Base-by-base conservation (phyloP, 2,329 filamentous ascomycete species). In the Clarireedia paspali region DNA sequence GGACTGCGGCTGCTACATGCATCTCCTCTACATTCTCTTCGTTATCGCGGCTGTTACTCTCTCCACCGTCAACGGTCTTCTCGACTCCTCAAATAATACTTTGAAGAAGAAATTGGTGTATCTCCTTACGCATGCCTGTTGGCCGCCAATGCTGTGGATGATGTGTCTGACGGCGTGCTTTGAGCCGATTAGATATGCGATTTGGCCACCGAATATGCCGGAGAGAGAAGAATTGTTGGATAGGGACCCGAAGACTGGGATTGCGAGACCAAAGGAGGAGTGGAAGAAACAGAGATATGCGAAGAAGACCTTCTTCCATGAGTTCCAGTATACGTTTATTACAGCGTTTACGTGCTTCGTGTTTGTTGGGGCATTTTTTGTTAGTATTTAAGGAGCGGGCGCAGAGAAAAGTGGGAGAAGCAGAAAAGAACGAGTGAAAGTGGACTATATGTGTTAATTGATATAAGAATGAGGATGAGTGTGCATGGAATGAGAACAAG, bases 101-200 rank as follows among this genome's bases (percentile, higher is more conserved):
- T 15, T 58, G 10, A 53, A 61, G 39, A 55, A 57, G 10, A 45
- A 57, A n/a, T 54, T 63, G 15, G 64, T 78, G 48, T 76, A 75
- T 61, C 70, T 85, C 4, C 65, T 85, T 42, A 83, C 80, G 0
- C 80, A 84, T 65, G 80, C 79, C 12, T 80, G 79, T 70, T 85
- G 82, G 82, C 81, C 81, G 5, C 82, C 82, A 0, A 63, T 83
- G 45, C 70, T 81, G 26, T 83, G 79, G 78, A 47, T 65, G 4
- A 50, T 61, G 30, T 46, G 46, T 9, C 34, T 60, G 23, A 55
- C 72, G 38, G 70, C 76, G 0, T 69, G 70, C 4, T 62, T 50
- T n/a, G 80, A 75, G 0, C 83, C 83, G 0, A 73, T 86, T 47
- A 72, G 73, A 1, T 86, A 86, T 64, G 79, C 81, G 24, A 77